Conservation (phyloP, 768 basidiomycete species). For the Punctularia strigosozonata region DNA sequence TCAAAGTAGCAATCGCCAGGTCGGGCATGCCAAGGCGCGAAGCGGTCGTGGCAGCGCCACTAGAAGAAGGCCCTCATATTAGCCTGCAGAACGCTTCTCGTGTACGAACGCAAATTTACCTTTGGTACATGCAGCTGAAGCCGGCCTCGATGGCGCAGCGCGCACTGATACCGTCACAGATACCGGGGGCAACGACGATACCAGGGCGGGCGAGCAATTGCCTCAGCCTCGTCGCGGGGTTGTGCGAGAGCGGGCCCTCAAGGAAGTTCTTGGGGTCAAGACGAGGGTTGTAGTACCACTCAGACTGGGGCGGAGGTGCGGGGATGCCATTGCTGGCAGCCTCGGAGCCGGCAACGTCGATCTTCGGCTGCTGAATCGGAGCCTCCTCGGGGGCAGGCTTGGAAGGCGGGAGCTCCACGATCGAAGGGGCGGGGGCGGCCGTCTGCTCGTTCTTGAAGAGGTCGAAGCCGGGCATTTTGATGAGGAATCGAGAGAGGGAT, state of each 20-base stretch:
- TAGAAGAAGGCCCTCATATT: slow-evolving; percentile 9
- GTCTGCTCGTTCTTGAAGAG: no score
- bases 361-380: no score
- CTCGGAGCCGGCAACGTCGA: no score
- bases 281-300: slow-evolving; percentile 64
- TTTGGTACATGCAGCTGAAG: slow-evolving; percentile 69
- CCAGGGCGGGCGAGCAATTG: slow-evolving; percentile 46
- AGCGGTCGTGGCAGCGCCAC: slow-evolving; percentile 72
- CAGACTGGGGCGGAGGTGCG: no score
- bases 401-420: no score
- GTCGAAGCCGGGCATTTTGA: no score
- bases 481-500: no score
- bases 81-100: neutral
- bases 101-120: slow-evolving; percentile 21
- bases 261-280: slow-evolving; percentile 58
- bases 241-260: slow-evolving; percentile 54
- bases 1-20: slow-evolving; percentile 65
- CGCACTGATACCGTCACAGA: slow-evolving; percentile 73
- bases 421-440: no score
- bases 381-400: no score
- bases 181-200: slow-evolving; percentile 72
- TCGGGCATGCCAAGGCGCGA: slow-evolving; percentile 73
- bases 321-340: no score
- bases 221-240: slow-evolving; percentile 62
- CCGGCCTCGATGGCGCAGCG: slow-evolving; percentile 73